Conservation (phyloP, 805 yeast genomes). For the Ogataea wickerhamii region DNA sequence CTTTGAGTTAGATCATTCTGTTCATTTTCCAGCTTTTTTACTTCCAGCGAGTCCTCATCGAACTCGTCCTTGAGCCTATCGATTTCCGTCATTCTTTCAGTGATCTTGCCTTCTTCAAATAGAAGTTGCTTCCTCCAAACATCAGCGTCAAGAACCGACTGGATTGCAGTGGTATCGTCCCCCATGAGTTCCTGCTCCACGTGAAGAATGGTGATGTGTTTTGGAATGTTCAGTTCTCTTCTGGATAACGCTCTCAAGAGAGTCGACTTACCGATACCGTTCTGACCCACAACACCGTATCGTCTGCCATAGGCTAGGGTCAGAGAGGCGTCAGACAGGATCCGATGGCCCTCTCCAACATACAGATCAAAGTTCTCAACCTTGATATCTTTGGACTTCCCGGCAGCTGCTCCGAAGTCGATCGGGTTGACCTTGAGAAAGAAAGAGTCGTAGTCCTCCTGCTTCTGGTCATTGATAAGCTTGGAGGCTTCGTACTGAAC, state of each 20-base stretch:
- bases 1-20: constrained; percentile 79
- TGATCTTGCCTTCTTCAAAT: constrained; percentile 68
- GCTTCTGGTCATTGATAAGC: constrained; percentile 59
- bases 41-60: constrained; percentile 71
- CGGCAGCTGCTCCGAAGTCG: constrained; percentile 85
- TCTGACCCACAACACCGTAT: constrained; percentile 97
- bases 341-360: constrained; percentile 94
- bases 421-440: constrained; percentile 93
- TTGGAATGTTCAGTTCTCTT: constrained; percentile 91
- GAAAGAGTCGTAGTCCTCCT: constrained; percentile 87
- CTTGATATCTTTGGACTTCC: constrained; percentile 95
- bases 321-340: constrained; percentile 80
- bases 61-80: constrained; percentile 66
- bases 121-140: constrained; percentile 95
- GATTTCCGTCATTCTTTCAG: constrained; percentile 72
- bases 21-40: constrained; percentile 80
- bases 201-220: constrained; percentile 90
- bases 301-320: constrained; percentile 89
- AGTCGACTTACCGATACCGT: constrained; percentile 99
- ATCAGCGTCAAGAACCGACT: constrained; percentile 97
- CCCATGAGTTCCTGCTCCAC: constrained; percentile 98
- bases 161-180: constrained; percentile 86
- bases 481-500: constrained; percentile 94
- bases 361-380: constrained; percentile 89
- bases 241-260: constrained; percentile 84